A percentile compares a stretch with the other conserved stretches of the same genome.
These are phyloP conservation scores for Stramenopiles sp. DNA, from an alignment of 352 stramenopile species.

Conservation along the genomic window DNA sequence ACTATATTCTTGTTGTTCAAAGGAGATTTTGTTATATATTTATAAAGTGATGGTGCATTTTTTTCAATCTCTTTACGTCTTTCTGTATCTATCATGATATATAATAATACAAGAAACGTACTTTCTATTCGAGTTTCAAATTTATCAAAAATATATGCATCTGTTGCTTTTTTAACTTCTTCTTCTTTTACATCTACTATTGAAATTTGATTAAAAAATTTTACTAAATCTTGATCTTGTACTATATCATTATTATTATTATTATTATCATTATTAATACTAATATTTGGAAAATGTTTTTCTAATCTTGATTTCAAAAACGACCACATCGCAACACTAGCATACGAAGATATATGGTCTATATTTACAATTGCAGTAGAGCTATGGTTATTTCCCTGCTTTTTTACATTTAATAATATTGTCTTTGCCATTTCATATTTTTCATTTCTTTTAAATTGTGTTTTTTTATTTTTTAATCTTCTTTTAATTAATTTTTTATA, in stretches of 20 bases:
- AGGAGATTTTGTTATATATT: background rate
- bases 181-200: background rate
- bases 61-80: background rate
- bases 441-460: background rate
- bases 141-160: slow-evolving; percentile 1
- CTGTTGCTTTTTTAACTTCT: background rate
- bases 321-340: background rate
- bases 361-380: background rate
- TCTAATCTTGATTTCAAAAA: background rate
- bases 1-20: no score
- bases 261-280: background rate
- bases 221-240: background rate
- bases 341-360: background rate
- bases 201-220: slow-evolving; percentile 7
- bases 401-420: background rate
- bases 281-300: background rate
- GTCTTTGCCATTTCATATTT: background rate
- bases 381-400: background rate
- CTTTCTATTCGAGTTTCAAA: background rate
- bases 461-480: background rate
- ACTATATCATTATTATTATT: background rate
- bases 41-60: background rate
- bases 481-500: slow-evolving; percentile 2
- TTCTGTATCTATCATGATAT: background rate
- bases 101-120: background rate